Evolutionary conservation across 371 early-diverging fungal genomes (phyloP), one percentile per base, ranked within the genome.

Genomic region (Mycotypha africana): DNA sequence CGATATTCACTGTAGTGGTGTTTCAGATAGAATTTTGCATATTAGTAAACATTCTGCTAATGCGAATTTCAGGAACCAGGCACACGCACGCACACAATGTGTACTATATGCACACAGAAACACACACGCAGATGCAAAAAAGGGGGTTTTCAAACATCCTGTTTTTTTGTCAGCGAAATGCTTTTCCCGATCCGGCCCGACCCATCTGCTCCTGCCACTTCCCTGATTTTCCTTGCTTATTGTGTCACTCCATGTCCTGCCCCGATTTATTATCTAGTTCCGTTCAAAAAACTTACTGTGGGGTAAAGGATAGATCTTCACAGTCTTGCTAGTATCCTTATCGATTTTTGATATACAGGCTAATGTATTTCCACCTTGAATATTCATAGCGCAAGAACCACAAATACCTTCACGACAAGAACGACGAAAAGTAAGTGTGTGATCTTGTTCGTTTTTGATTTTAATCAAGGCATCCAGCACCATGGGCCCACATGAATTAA

Each of bases 301-400:
- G 45, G 97, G 97, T 60, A 97, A 78, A 38, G 97, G 97, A 76
- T 95, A 95, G 61, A 96, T 87, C 79, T 90, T 91, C 61, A 73
- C 56, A 36, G 79, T 59, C 74, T 79, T 81, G 47, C 63, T 54
- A 28, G 65, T 71, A 60, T 84, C 79, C 22, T 79, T 74, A 51
- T 92, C 84, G 53, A 97, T 92, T 45, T 88, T 84, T 58, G 83
- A 75, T 43, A 91, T 81, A 76, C 95, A 97, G 21, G 97, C 97
- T 30, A 97, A 76, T 10, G 94, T 93, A 77, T 97, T 97, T 17
- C 76, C 74, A 45, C 97, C 97, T 59, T 85, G 82, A 62, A 95
- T 93, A 80, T 97, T 97, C 95, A 97, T 94, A 44, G 97, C 91
- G 62, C 97, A 95, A 33, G 92, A 92, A 37, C 97, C 97, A 66